Evolutionary conservation across 768 basidiomycete species (phyloP), one percentile per base, ranked within the genome.

Genomic region (Cystobasidium tubakii): DNA sequence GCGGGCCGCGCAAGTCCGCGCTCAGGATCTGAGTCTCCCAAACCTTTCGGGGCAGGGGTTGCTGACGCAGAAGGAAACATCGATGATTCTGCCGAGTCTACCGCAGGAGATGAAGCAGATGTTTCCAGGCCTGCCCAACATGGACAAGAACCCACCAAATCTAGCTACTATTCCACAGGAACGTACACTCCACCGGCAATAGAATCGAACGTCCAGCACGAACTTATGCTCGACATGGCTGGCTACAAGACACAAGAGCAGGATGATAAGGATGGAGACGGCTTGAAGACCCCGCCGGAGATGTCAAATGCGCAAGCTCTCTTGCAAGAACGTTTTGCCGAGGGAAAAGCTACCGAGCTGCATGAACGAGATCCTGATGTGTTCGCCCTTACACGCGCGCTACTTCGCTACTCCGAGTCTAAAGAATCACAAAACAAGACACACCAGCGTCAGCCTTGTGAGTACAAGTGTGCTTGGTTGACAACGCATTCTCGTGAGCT

Each of bases 191-290:
- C 42, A 13, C 46, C 46, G 4, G 39, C 64, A 34, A 92, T 31
- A 85, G 89, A 60, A 1, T 12, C 33, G 21, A 34, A 23, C 29
- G 57, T 60, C 4, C 57, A 60, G 27, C 57, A 60, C 21, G 57
- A 60, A 76, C 84, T 93, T 62, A 88, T 90, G 19, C 84, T 94
- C 36, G 92, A 96, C 77, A 86, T 87, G 78, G 86, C 88, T 66
- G 92, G 92, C 0, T 95, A 95, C 80, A 89, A 91, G 80, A 82
- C 86, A 0, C 79, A 80, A 23, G 75, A 79, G 23, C 83, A 75
- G 62, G 64, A 75, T 39, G 62, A 74, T 27, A 54, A 63, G 42
- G 36, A 75, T 15, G 67, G 39, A 12, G 71, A 71, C 55, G 73
- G 53, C 19, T 44, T 63, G 7, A 71, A 77, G 27, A 34, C 42